Conservation (phyloP, 2,329 filamentous ascomycete genomes). For the Pseudogymnoascus sp. region DNA sequence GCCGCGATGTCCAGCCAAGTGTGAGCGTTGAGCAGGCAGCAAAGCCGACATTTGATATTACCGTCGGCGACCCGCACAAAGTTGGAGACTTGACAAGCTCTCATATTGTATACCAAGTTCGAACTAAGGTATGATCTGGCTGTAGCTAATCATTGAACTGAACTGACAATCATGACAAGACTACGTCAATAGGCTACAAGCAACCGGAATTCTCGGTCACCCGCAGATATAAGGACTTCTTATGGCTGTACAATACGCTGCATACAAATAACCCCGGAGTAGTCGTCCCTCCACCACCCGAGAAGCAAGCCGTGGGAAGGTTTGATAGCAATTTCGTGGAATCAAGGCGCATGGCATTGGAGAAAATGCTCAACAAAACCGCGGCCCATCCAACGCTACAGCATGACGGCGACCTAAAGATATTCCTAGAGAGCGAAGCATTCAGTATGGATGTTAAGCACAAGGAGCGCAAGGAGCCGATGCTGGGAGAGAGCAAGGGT, state of each 20-base stretch:
- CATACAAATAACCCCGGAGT: conserved; percentile 93
- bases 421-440: conserved; percentile 91
- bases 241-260: conserved; percentile 94
- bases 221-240: conserved; percentile 87
- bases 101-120: conserved; percentile 94
- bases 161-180: conserved; percentile 48
- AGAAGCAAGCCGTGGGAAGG: conserved; percentile 93
- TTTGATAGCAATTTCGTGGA: conserved; percentile 98
- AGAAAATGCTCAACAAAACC: conserved; percentile 97
- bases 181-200: conserved; percentile 90
- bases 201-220: conserved; percentile 89
- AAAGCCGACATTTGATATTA: conserved; percentile 84
- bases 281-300: conserved; percentile 88
- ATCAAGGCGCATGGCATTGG: conserved; percentile 77
- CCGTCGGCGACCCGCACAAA: conserved; percentile 93
- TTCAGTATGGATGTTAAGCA: conserved; percentile 98
- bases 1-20: conserved; percentile 58
- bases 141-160: neutral
- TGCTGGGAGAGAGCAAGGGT: conserved; percentile 83
- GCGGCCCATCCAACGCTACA: conserved; percentile 83
- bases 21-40: conserved; percentile 88
- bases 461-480: conserved; percentile 84
- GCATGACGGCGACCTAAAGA: conserved; percentile 86
- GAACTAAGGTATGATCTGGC: conserved; percentile 62
- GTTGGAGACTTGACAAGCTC: conserved; percentile 94